Evolutionary conservation across 306 rosid genomes (phyloP).

Genomic region (Comarum palustre): DNA sequence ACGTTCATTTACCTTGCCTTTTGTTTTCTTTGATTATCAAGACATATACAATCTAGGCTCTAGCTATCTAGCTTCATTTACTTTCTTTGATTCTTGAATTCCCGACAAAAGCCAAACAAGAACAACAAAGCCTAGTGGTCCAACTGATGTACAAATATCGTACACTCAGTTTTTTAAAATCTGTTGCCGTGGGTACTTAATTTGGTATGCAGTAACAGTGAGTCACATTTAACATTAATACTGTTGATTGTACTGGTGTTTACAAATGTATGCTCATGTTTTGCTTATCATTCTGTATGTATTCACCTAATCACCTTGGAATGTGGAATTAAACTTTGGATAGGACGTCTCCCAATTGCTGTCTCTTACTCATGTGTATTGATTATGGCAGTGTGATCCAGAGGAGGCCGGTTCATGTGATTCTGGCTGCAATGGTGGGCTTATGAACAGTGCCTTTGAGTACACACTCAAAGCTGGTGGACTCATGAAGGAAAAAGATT

Average conservation of each 20-base stretch:
- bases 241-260: background rate
- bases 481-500: constrained; percentile 80
- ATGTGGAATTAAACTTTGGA: background rate
- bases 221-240: background rate
- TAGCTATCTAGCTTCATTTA: background rate
- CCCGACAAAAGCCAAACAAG: background rate
- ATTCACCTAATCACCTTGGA: background rate
- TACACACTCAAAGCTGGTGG: constrained; percentile 90
- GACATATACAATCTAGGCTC: background rate
- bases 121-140: background rate
- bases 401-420: constrained; percentile 80
- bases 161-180: background rate
- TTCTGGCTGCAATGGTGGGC: constrained; percentile 93
- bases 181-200: background rate
- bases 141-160: background rate
- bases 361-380: constrained; percentile 8
- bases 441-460: constrained; percentile 95
- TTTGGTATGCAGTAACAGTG: background rate
- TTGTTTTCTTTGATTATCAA: background rate
- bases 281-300: background rate
- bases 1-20: background rate
- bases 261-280: background rate
- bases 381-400: constrained; percentile 73
- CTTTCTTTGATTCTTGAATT: background rate
- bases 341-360: background rate